Evolutionary conservation across 225 moss, liverwort and hornwort species (phyloP), one percentile per base, ranked within the genome.

Genomic region (Neckera pumila): DNA sequence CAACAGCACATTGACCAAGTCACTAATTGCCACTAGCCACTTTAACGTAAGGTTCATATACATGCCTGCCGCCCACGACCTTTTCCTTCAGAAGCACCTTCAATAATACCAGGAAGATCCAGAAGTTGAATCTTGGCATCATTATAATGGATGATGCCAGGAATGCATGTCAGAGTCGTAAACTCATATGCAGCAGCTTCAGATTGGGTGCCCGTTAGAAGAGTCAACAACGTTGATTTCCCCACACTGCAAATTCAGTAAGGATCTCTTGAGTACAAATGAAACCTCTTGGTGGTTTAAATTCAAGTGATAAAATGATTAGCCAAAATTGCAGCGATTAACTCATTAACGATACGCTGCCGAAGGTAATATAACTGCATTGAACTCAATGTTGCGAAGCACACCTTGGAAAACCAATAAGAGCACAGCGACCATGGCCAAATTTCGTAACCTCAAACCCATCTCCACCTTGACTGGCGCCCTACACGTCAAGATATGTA

Each of bases 101-200:
- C 99, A 88, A 99, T 99, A 84, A 99, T 99, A 88, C 99, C 99
- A 86, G 99, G 99, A 91, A 99, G 95, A 97, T 99, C 99, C 70
- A 99, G 93, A 84, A 99, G 94, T 91, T 99, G 99, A 80, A 99
- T 99, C 91, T 99, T 99, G 42, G 99, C 99, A 93, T 99, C 99
- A 88, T 99, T 99, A 83, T 99, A 99, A 86, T 99, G 93, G 47
- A 99, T 99, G 74, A 99, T 97, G 49, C 99, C 99, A 57, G 99
- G 99, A 90, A 99, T 99, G 88, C 99, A 99, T 89, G 99, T 99
- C 88, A 99, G 95, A 61, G 99, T 99, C 80, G 99, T 99, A 77
- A 99, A 99, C 93, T 99, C 99, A 89, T 99, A 99, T 36, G 99
- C 96, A 66, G 99, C 99, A 92, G 99, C 97, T 92, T 99, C 99